These are phyloP conservation scores for Tardiomyces blankii DNA, from an alignment of 1,139 yeast species.

Conservation along the genomic window DNA sequence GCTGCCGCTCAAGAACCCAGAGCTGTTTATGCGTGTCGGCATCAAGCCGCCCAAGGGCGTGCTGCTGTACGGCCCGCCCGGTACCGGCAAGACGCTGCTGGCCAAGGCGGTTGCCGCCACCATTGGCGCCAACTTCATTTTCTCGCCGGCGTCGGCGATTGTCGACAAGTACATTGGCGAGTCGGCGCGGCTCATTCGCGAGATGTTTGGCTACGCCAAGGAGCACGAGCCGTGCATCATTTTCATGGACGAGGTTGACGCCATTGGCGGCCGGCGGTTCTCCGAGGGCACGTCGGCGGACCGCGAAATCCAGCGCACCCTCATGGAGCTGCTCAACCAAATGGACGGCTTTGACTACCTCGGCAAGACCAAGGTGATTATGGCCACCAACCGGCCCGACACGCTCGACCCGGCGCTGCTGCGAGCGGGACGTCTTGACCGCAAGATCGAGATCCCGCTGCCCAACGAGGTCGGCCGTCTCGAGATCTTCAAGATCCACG, in stretches of 20 bases:
- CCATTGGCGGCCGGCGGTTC: constrained; percentile 97
- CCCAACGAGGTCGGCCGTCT: constrained; percentile 96
- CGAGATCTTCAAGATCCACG: constrained; percentile 91
- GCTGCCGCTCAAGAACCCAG: constrained; percentile 94
- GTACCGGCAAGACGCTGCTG: constrained; percentile 91
- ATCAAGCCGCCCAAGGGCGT: constrained; percentile 99
- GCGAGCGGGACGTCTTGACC: constrained; percentile 96
- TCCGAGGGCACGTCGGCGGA: constrained; percentile 99
- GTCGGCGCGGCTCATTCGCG: constrained; percentile 91
- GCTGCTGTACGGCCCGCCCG: constrained; percentile 96
- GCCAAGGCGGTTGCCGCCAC: constrained; percentile 99
- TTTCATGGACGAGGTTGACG: constrained; percentile 98
- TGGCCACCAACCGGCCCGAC: constrained; percentile 99
- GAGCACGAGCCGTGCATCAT: constrained; percentile 99
- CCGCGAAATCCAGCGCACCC: constrained; percentile 96
- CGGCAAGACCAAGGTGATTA: constrained; percentile 95
- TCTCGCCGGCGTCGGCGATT: constrained; percentile 96
- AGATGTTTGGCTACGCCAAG: constrained; percentile 96
- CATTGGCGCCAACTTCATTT: constrained; percentile 94
- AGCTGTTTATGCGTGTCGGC: constrained; percentile 88
- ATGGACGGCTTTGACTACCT: constrained; percentile 98
- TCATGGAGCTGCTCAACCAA: constrained; percentile 95
- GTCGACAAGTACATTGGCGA: constrained; percentile 99
- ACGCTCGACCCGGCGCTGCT: constrained; percentile 97
- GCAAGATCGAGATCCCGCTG: constrained; percentile 91